phyloP scores from a whole-genome alignment of 768 basidiomycete genomes.

The Leccinum rimulosum region DNA sequence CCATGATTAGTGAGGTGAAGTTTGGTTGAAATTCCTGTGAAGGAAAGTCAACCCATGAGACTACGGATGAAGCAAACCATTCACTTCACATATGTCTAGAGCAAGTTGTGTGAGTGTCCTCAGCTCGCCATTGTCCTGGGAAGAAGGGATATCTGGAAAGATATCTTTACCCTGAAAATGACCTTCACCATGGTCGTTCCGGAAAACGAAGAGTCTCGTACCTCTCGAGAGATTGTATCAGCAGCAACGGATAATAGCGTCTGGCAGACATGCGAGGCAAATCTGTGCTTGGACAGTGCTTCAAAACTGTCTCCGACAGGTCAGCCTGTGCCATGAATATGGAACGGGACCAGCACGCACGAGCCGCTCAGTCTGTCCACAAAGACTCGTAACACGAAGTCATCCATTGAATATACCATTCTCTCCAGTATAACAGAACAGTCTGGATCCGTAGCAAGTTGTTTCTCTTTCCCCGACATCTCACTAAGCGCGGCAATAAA shows the following conservation, averaged over 20 bases:
- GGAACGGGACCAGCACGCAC: constrained; percentile 48
- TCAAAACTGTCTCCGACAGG: constrained; percentile 48
- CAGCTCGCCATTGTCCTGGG: constrained; percentile 61
- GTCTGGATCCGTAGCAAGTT: constrained; percentile 90
- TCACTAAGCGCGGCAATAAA: constrained; percentile 81
- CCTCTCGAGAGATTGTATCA: constrained; percentile 70
- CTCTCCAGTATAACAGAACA: constrained; percentile 89
- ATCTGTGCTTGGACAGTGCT: constrained; percentile 70
- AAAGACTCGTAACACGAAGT: constrained; percentile 91
- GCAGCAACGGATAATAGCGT: constrained; percentile 71
- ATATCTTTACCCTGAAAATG: constrained; percentile 50
- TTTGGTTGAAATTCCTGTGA: constrained; percentile 66
- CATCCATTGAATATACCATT: constrained; percentile 91
- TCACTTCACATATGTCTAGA: constrained; percentile 62
- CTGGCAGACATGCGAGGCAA: constrained; percentile 95
- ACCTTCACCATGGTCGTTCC: not conserved
- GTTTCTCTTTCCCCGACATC: constrained; percentile 84
- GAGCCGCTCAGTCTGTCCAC: constrained; percentile 84
- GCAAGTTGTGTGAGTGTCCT: constrained; percentile 62
- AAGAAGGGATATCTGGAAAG: constrained; percentile 45
- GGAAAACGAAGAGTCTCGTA: constrained; percentile 24
- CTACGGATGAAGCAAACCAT: constrained; percentile 13
- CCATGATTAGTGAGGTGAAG: constrained; percentile 66
- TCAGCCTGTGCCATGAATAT: constrained; percentile 7
- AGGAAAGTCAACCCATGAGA: constrained; percentile 16